Percentiles rank a stretch among this genome's conserved stretches.
These are phyloP conservation scores for Pseudogymnoascus sp. DNA, from an alignment of 2,329 filamentous ascomycete species.

Conservation along the genomic window DNA sequence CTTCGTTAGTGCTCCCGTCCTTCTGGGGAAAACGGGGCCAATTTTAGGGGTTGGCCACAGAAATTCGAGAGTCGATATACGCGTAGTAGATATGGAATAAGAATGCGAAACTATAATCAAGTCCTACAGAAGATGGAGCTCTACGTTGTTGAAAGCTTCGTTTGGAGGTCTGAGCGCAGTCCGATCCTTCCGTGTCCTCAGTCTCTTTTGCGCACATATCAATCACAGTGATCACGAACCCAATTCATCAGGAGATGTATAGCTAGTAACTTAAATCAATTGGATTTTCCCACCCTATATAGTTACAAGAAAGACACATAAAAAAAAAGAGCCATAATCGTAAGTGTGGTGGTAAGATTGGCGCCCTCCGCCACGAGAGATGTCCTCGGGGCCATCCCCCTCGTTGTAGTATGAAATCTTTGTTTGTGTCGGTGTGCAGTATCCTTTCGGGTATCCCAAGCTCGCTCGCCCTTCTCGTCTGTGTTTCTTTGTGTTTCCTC, in stretches of 20 bases:
- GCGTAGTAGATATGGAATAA: background rate
- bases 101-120: background rate
- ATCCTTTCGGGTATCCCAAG: slow-evolving; percentile 3
- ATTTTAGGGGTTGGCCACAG: background rate
- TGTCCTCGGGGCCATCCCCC: background rate
- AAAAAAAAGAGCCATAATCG: slow-evolving; percentile 25
- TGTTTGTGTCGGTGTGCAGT: background rate
- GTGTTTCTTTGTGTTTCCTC: slow-evolving; percentile 1
- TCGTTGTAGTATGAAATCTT: slow-evolving; percentile 1
- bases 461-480: background rate
- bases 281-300: slow-evolving; percentile 1
- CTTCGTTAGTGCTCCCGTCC: background rate
- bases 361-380: background rate
- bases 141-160: background rate
- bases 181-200: background rate
- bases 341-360: slow-evolving; percentile 13
- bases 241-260: background rate
- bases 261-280: background rate
- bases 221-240: background rate
- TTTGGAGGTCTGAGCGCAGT: background rate
- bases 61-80: background rate
- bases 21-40: background rate
- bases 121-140: background rate
- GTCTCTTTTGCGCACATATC: background rate
- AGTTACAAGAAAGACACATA: slow-evolving; percentile 14